phyloP scores from a whole-genome alignment of 371 early-diverging fungal genomes.

The Mortierella sp. region DNA sequence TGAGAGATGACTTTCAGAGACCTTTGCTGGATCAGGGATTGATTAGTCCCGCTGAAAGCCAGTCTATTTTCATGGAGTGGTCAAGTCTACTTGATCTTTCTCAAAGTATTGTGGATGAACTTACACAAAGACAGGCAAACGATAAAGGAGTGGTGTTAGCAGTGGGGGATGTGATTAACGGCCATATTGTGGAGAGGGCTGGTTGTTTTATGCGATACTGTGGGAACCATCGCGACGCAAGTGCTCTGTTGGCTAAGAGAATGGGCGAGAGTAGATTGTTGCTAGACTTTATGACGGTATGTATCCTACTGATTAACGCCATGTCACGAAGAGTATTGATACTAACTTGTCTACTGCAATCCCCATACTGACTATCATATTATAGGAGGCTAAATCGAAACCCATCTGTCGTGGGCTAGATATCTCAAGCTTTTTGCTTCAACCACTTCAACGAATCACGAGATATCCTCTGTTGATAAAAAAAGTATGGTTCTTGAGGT shows the following conservation, averaged over 20 bases:
- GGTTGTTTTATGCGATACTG: slow-evolving; percentile 50
- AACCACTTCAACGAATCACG: slow-evolving; percentile 95
- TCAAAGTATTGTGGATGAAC: slow-evolving; percentile 48
- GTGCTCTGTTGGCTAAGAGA: slow-evolving; percentile 21
- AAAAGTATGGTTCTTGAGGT: slow-evolving; percentile 61
- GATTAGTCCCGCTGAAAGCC: slow-evolving; percentile 32
- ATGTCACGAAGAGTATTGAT: neutral
- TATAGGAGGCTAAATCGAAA: slow-evolving; percentile 67
- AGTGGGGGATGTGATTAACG: slow-evolving; percentile 58
- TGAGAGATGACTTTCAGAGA: slow-evolving; percentile 77
- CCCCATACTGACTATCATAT: neutral
- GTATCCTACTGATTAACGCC: neutral
- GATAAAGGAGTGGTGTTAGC: slow-evolving; percentile 58
- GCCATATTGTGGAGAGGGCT: slow-evolving; percentile 44
- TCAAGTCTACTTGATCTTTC: slow-evolving; percentile 41
- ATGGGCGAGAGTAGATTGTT: slow-evolving; percentile 25
- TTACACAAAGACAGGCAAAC: slow-evolving; percentile 23
- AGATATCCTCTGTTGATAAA: slow-evolving; percentile 91
- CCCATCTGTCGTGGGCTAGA: slow-evolving; percentile 86
- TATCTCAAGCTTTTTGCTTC: slow-evolving; percentile 87
- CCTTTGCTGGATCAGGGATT: slow-evolving; percentile 58
- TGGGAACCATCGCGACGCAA: slow-evolving; percentile 40
- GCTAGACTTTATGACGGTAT: slow-evolving; percentile 40
- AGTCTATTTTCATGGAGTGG: slow-evolving; percentile 39
- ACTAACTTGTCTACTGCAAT: no score